phyloP scores from a whole-genome alignment of 495 filamentous ascomycete species.

The Aspergillus sparsus region DNA sequence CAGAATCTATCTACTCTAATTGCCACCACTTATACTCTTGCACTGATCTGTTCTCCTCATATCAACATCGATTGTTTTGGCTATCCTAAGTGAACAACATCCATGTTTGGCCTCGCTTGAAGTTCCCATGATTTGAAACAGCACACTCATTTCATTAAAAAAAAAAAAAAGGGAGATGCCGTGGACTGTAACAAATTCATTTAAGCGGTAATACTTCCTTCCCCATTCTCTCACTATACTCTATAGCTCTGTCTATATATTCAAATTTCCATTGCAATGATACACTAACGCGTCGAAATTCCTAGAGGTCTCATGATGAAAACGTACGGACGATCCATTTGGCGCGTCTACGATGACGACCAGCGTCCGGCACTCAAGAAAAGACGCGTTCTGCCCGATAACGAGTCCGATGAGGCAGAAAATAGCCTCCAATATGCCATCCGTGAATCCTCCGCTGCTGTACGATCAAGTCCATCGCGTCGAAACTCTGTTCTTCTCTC shows the following conservation, averaged over 20 bases:
- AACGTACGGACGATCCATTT: constrained; percentile 53
- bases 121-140: constrained; percentile 21
- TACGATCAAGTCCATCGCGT: constrained; percentile 52
- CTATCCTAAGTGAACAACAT: constrained; percentile 15
- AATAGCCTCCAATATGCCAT: constrained; percentile 51
- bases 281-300: constrained; percentile 7
- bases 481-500: constrained; percentile 51
- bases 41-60: not conserved
- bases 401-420: constrained; percentile 50
- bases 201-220: constrained; percentile 48
- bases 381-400: constrained; percentile 44
- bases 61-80: constrained; percentile 2
- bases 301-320: constrained; percentile 54
- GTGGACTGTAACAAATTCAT: constrained; percentile 60
- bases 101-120: constrained; percentile 27
- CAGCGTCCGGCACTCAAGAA: constrained; percentile 44
- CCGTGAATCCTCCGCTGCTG: constrained; percentile 50
- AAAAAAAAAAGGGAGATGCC: constrained; percentile 46
- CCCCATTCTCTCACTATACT: not conserved
- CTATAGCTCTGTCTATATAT: constrained; percentile 4
- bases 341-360: constrained; percentile 53
- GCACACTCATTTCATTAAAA: constrained; percentile 3
- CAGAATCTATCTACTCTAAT: constrained; percentile 5
- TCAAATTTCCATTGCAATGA: constrained; percentile 1
- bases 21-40: constrained; percentile 1